Percentiles rank a stretch among this genome's conserved stretches.
Evolutionary conservation across 352 stramenopile species (phyloP).

Genomic region (Pythium folliculosum): DNA sequence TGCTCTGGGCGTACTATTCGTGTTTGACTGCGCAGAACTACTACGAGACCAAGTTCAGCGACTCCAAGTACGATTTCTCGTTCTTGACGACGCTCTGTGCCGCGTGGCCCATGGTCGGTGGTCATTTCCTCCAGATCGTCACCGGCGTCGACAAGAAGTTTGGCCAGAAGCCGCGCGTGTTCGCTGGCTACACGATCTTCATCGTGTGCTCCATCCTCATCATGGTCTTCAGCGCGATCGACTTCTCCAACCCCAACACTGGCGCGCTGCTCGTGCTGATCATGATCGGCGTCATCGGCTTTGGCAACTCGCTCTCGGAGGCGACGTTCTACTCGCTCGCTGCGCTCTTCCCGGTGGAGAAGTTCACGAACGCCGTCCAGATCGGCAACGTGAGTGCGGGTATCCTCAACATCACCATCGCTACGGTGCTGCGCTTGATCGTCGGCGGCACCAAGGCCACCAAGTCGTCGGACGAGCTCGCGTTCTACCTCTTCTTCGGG

Average conservation of each 20-base stretch:
- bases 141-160: constrained; percentile 60
- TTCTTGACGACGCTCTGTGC: constrained; percentile 68
- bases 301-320: constrained; percentile 59
- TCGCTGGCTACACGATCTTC: constrained; percentile 56
- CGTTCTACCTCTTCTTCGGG: constrained; percentile 69
- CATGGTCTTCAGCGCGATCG: constrained; percentile 61
- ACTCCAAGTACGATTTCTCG: constrained; percentile 45
- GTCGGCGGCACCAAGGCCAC: constrained; percentile 48
- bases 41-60: constrained; percentile 27
- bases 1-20: constrained; percentile 46
- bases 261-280: constrained; percentile 55
- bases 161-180: constrained; percentile 41
- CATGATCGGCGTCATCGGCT: constrained; percentile 51
- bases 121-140: constrained; percentile 57
- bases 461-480: constrained; percentile 33
- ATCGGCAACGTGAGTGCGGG: constrained; percentile 57
- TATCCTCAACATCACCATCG: constrained; percentile 58
- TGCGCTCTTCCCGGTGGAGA: constrained; percentile 60
- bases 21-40: constrained; percentile 42
- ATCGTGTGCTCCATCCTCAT: constrained; percentile 55
- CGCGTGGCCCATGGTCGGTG: constrained; percentile 60
- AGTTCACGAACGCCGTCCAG: constrained; percentile 70
- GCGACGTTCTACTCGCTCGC: constrained; percentile 63
- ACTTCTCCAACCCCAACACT: constrained; percentile 49
- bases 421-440: constrained; percentile 51